Conservation (phyloP, 257 asterid species). For the Solanum pennellii region DNA sequence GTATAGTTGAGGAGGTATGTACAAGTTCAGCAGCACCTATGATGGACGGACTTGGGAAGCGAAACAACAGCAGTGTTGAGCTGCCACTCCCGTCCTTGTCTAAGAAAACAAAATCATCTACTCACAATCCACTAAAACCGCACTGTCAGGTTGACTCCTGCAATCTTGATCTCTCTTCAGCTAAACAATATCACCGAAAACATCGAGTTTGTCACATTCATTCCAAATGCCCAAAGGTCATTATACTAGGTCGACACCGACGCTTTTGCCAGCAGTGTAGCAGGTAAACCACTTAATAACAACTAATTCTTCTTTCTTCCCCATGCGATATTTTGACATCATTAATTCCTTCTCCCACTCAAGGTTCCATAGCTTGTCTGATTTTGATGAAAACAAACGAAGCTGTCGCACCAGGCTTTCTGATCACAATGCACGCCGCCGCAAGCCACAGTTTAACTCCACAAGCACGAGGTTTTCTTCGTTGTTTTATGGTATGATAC, state of each 20-base stretch:
- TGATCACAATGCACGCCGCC: conserved; percentile 93
- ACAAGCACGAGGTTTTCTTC: conserved; percentile 30
- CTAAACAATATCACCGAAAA: conserved; percentile 78
- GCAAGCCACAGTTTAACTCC: conserved; percentile 66
- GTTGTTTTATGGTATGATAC: conserved; percentile 47
- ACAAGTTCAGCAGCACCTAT: neutral
- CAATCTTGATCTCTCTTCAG: conserved; percentile 54
- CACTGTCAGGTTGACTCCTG: conserved; percentile 83
- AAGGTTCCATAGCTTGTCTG: conserved; percentile 83
- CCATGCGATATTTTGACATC: neutral
- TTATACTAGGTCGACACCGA: conserved; percentile 53
- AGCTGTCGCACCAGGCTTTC: conserved; percentile 84
- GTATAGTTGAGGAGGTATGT: too few species aligned
- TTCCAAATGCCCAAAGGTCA: conserved; percentile 62
- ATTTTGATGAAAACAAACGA: conserved; percentile 81
- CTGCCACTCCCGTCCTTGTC: conserved; percentile 16
- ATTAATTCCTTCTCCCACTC: neutral
- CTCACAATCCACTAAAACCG: conserved; percentile 25
- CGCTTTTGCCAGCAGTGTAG: conserved; percentile 96
- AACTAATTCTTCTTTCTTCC: neutral
- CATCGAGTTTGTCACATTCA: conserved; percentile 74
- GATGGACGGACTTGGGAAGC: conserved; percentile 63
- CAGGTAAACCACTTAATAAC: conserved; percentile 29
- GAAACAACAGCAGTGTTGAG: conserved; percentile 40
- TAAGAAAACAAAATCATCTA: conserved; percentile 40